A percentile compares a stretch with the other conserved stretches of the same genome.
These are phyloP conservation scores for Hevea brasiliensis DNA, from an alignment of 345 rosid genomes.

Conservation along the genomic window DNA sequence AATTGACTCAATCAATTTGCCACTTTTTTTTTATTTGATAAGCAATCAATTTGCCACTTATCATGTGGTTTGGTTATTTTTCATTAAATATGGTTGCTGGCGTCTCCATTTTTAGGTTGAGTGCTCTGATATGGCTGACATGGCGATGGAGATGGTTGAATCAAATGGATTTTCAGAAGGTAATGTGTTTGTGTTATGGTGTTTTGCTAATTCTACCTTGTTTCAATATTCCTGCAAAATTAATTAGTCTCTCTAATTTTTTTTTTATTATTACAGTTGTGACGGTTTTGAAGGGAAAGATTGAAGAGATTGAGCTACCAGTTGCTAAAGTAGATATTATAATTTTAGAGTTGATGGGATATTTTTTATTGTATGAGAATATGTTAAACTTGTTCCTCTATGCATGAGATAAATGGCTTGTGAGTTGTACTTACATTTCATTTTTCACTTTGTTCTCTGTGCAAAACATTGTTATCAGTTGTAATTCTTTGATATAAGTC, in stretches of 20 bases:
- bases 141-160: slow-evolving; percentile 88
- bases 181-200: slow-evolving; percentile 20
- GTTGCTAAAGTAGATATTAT: slow-evolving; percentile 86
- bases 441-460: not conserved
- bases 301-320: slow-evolving; percentile 94
- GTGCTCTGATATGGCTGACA: slow-evolving; percentile 92
- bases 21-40: too few species aligned
- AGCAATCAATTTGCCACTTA: not conserved
- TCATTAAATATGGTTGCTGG: slow-evolving; percentile 8
- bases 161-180: slow-evolving; percentile 85
- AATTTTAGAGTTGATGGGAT: slow-evolving; percentile 99
- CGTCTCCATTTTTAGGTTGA: slow-evolving; percentile 54
- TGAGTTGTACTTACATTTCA: slow-evolving; percentile 39
- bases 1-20: not conserved
- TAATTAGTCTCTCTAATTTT: not conserved
- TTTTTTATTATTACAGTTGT: slow-evolving; percentile 48
- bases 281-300: slow-evolving; percentile 95
- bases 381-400: slow-evolving; percentile 89
- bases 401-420: slow-evolving; percentile 98
- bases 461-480: not conserved
- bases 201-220: not conserved
- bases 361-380: slow-evolving; percentile 91
- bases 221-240: not conserved
- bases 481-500: not conserved
- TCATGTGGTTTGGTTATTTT: not conserved